These are phyloP conservation scores for Leishmania braziliensis DNA, from an alignment of 208 protist species.

Conservation along the genomic window DNA sequence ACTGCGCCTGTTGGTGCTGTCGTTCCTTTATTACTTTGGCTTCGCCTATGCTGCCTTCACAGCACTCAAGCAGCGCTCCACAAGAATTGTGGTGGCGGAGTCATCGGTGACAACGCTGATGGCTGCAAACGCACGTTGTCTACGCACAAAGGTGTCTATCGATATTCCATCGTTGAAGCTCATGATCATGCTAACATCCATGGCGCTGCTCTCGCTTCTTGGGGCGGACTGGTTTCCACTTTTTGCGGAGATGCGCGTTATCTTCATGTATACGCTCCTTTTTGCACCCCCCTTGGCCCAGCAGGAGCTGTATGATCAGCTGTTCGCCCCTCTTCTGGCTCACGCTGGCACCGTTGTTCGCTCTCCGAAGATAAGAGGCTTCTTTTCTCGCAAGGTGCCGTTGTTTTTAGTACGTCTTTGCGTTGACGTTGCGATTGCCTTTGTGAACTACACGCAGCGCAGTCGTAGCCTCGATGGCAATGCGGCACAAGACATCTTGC, in stretches of 20 bases:
- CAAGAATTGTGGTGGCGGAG: constrained; percentile 1
- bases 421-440: constrained; percentile 35
- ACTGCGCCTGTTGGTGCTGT: constrained; percentile 21
- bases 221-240: constrained; percentile 59
- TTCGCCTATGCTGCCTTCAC: constrained; percentile 58
- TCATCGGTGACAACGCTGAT: background rate
- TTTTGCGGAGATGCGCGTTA: constrained; percentile 58
- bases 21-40: constrained; percentile 38
- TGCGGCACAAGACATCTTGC: constrained; percentile 51
- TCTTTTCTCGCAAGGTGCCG: constrained; percentile 33
- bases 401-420: constrained; percentile 39
- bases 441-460: constrained; percentile 49
- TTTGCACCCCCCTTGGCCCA: constrained; percentile 50
- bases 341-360: constrained; percentile 14
- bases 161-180: constrained; percentile 55
- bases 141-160: constrained; percentile 11
- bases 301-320: constrained; percentile 57
- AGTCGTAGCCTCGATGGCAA: constrained; percentile 36
- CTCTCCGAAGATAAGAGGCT: constrained; percentile 38
- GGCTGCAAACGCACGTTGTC: background rate
- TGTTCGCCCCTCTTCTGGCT: constrained; percentile 47
- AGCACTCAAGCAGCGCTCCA: constrained; percentile 41
- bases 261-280: constrained; percentile 65
- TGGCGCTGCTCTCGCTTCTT: constrained; percentile 42
- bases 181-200: constrained; percentile 64